Conservation (phyloP, 352 stramenopile genomes). For the Globisporangium megalacanthum region DNA sequence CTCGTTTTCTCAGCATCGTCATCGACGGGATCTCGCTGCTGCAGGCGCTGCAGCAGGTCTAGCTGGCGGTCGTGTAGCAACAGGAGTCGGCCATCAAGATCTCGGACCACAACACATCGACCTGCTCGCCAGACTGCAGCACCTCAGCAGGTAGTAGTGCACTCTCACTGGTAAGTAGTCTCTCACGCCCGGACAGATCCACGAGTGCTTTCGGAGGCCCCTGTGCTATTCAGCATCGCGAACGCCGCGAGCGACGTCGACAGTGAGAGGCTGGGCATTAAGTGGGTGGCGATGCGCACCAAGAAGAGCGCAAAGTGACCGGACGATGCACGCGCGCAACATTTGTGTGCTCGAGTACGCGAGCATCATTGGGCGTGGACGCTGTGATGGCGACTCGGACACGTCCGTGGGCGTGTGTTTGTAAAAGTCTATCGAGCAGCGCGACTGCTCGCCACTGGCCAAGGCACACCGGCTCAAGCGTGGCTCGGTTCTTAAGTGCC, state of each 20-base stretch:
- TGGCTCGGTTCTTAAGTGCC: conserved; percentile 66
- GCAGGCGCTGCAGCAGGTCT: no score
- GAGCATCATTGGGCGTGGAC: conserved; percentile 51
- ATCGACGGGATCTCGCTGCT: no score
- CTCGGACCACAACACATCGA: no score
- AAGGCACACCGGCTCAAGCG: conserved; percentile 71
- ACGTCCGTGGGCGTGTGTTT: conserved; percentile 59
- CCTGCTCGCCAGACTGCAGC: no score
- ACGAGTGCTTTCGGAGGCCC: conserved; percentile 65
- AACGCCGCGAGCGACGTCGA: conserved; percentile 58
- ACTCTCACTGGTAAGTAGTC: no score
- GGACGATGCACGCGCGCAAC: conserved; percentile 41
- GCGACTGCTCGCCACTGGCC: conserved; percentile 59
- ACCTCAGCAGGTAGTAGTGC: no score
- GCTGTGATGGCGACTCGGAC: conserved; percentile 37
- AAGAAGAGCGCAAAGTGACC: conserved; percentile 55
- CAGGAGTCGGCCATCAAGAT: no score
- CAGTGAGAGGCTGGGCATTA: conserved; percentile 66
- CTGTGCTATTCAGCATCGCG: conserved; percentile 66
- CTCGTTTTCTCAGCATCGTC: no score
- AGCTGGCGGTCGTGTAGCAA: no score
- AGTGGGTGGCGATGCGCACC: conserved; percentile 64
- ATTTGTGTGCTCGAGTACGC: conserved; percentile 79
- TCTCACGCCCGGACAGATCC: no score
- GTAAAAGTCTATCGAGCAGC: conserved; percentile 77